A percentile compares a stretch with the other conserved stretches of the same genome.
phyloP scores from a whole-genome alignment of 208 protist species.

The Crithidia brevicula region DNA sequence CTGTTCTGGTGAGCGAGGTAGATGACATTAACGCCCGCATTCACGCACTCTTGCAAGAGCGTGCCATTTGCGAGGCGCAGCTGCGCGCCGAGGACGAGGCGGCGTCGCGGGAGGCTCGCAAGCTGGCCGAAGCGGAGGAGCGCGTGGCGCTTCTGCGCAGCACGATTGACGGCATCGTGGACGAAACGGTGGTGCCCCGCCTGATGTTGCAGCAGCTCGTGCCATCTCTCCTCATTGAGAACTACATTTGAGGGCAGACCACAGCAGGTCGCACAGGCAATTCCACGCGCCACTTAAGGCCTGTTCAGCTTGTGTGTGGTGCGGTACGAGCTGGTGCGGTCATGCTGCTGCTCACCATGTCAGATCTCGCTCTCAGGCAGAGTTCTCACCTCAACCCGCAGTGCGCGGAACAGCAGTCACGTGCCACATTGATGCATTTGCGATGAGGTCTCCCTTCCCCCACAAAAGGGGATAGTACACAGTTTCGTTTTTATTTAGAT shows the following conservation, averaged over 20 bases:
- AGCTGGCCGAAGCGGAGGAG: constrained; percentile 67
- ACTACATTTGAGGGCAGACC: constrained; percentile 47
- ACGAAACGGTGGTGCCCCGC: constrained; percentile 54
- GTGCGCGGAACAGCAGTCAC: no score
- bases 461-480: no score
- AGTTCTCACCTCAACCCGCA: no score
- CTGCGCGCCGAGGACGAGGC: constrained; percentile 47
- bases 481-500: no score
- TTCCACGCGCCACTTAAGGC: no score
- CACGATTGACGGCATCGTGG: constrained; percentile 71
- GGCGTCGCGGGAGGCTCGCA: constrained; percentile 31
- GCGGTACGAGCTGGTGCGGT: no score
- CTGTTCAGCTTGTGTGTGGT: no score
- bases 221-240: constrained; percentile 79
- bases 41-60: constrained; percentile 59
- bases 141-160: constrained; percentile 57
- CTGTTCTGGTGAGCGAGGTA: constrained; percentile 55
- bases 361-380: no score
- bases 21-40: constrained; percentile 69
- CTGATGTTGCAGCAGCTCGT: constrained; percentile 75
- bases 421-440: no score
- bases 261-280: no score
- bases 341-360: no score
- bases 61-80: constrained; percentile 69
- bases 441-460: no score